phyloP scores from a whole-genome alignment of 2,329 filamentous ascomycete species.

The Penicillium fuscoglaucum region DNA sequence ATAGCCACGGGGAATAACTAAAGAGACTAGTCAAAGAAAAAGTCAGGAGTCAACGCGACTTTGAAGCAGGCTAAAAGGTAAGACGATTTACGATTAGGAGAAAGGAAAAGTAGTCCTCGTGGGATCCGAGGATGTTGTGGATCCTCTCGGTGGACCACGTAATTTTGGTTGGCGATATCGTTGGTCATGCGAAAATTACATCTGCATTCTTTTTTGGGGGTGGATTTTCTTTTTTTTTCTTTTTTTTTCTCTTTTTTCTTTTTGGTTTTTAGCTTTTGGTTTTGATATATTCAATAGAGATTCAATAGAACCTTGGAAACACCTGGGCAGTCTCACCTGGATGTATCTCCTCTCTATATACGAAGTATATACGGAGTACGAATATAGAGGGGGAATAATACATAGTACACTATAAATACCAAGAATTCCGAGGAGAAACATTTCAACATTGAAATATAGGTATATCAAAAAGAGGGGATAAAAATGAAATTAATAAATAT shows the following conservation, averaged over 20 bases:
- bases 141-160: constrained; percentile 24
- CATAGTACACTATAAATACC: background rate
- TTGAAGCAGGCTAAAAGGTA: constrained; percentile 32
- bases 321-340: background rate
- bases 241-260: background rate
- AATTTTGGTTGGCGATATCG: constrained; percentile 21
- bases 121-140: constrained; percentile 41
- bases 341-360: background rate
- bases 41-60: constrained; percentile 23
- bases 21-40: constrained; percentile 14
- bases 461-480: background rate
- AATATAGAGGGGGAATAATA: background rate
- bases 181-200: constrained; percentile 10
- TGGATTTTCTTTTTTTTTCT: background rate
- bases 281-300: too few relatives aligned
- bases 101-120: constrained; percentile 16
- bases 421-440: background rate
- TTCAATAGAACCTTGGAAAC: too few relatives aligned
- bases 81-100: constrained; percentile 20
- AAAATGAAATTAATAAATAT: background rate
- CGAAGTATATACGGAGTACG: too few relatives aligned
- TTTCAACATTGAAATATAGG: background rate
- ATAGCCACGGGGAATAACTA: constrained; percentile 1
- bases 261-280: background rate
- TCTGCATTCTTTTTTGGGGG: background rate